A percentile compares a stretch with the other conserved stretches of the same genome.
Conservation (phyloP, 2,329 filamentous ascomycete species). For the Trichoderma guizhouense region DNA sequence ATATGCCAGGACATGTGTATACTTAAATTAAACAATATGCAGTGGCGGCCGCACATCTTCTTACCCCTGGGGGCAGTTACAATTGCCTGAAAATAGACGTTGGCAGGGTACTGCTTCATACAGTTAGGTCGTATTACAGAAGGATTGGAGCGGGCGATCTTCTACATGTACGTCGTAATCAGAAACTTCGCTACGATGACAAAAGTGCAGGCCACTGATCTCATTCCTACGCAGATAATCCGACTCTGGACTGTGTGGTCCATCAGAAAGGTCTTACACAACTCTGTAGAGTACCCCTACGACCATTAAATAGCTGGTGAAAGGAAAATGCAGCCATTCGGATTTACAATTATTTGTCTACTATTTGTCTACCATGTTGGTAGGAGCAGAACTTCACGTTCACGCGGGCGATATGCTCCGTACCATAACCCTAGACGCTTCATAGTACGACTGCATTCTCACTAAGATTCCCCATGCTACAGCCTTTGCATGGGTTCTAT, state of each 20-base stretch:
- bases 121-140: background rate
- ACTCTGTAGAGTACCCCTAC: background rate
- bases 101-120: background rate
- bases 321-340: background rate
- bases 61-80: background rate
- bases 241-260: background rate
- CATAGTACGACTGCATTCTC: background rate
- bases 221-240: background rate
- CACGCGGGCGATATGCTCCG: background rate
- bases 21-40: background rate
- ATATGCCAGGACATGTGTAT: background rate
- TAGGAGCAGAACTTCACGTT: background rate
- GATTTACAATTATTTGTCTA: background rate
- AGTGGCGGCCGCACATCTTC: background rate
- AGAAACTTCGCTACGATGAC: background rate
- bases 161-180: background rate
- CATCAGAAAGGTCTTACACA: background rate
- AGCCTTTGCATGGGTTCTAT: background rate
- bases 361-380: background rate
- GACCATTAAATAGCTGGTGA: background rate
- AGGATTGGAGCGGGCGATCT: background rate
- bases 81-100: background rate
- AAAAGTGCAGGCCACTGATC: background rate
- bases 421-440: background rate
- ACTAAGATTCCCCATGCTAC: background rate